phyloP scores from a whole-genome alignment of 139 green algal species.

The Gonium pectorale region DNA sequence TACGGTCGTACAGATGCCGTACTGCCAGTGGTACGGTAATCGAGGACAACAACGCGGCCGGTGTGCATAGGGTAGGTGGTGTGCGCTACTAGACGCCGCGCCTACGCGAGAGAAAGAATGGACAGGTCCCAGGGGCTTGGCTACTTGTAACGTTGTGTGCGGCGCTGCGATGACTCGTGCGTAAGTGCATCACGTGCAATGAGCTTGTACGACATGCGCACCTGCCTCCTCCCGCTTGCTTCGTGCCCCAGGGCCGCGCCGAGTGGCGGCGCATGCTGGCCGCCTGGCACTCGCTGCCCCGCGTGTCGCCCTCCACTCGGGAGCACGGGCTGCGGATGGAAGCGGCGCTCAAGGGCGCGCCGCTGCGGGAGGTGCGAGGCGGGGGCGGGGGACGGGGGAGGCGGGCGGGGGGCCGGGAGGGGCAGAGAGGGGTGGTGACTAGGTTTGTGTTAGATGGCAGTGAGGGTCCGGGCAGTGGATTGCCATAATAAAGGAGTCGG shows the following conservation, averaged over 20 bases:
- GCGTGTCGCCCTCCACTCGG: background rate
- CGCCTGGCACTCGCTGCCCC: conserved; percentile 20
- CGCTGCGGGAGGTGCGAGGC: conserved; percentile 8
- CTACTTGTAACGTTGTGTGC: no score
- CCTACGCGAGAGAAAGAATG: no score
- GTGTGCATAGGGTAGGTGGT: no score
- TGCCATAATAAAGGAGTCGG: background rate
- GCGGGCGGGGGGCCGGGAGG: background rate
- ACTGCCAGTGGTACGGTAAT: no score
- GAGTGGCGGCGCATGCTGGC: conserved; percentile 26
- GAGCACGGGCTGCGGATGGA: conserved; percentile 4
- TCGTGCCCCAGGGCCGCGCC: background rate
- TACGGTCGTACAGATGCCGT: no score
- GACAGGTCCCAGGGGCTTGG: no score
- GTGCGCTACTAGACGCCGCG: no score
- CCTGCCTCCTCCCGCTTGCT: no score
- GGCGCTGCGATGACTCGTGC: no score
- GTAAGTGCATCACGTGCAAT: no score
- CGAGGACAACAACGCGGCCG: no score
- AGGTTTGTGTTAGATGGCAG: background rate
- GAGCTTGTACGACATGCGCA: no score
- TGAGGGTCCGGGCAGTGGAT: background rate
- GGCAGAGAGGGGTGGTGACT: background rate
- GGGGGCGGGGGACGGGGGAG: background rate
- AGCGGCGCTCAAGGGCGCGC: background rate